A percentile compares a stretch with the other conserved stretches of the same genome.
Evolutionary conservation across 192 early-diverging fungal species (phyloP).

Genomic region (Rhizophagus prolifer): DNA sequence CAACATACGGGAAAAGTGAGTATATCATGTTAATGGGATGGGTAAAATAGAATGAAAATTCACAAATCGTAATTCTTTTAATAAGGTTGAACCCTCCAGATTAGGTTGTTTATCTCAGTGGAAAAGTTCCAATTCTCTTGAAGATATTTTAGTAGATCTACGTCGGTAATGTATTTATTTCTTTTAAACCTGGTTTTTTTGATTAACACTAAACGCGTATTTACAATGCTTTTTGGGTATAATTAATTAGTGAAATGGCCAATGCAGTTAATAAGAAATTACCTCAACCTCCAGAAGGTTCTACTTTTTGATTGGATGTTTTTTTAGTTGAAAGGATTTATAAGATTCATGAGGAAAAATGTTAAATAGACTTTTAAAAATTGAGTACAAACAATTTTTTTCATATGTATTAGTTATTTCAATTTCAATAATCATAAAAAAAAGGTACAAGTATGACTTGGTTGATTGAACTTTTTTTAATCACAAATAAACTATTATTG

Average conservation of each 20-base stretch:
- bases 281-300: constrained; percentile 85
- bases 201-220: neutral
- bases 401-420: neutral
- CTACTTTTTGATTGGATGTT: constrained; percentile 43
- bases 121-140: constrained; percentile 76
- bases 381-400: too few species aligned
- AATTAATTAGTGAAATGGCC: constrained; percentile 78
- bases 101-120: constrained; percentile 80
- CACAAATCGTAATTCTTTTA: neutral
- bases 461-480: neutral
- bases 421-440: neutral
- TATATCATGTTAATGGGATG: neutral
- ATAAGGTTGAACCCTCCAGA: constrained; percentile 62
- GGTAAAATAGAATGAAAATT: neutral
- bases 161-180: constrained; percentile 58
- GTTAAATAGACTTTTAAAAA: neutral
- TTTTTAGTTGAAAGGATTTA: neutral
- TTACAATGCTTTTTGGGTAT: neutral
- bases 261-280: constrained; percentile 80
- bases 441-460: neutral
- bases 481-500: neutral
- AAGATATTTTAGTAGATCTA: constrained; percentile 80
- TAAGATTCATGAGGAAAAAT: too few species aligned
- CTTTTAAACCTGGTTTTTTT: neutral
- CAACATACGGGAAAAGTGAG: constrained; percentile 73